A percentile compares a stretch with the other conserved stretches of the same genome.
These are phyloP conservation scores for Morella rubra DNA, from an alignment of 306 rosid genomes.

Conservation along the genomic window DNA sequence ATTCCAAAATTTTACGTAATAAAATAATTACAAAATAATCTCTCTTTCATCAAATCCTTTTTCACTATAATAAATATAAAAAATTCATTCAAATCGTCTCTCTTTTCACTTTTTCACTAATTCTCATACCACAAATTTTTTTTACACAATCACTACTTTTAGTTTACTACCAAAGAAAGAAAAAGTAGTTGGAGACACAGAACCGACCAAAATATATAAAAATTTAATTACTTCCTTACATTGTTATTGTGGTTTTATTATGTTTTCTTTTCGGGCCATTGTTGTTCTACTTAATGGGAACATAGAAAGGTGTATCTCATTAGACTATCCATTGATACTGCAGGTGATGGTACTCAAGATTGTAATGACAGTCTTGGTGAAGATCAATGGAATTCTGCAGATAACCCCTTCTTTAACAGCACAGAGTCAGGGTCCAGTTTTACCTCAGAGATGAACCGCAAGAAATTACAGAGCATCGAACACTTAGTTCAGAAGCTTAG, in stretches of 20 bases:
- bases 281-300: background rate
- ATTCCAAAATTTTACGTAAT: too few species aligned
- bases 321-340: constrained; percentile 17
- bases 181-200: background rate
- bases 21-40: too few species aligned
- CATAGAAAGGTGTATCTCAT: constrained; percentile 20
- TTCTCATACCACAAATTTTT: too few species aligned
- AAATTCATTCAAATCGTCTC: too few species aligned
- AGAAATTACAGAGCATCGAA: constrained; percentile 70
- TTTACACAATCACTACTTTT: background rate
- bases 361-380: constrained; percentile 35
- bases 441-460: constrained; percentile 58
- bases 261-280: background rate
- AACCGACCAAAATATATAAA: background rate
- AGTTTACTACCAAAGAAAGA: background rate
- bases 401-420: constrained; percentile 33
- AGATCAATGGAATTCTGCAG: constrained; percentile 57
- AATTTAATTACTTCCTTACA: background rate
- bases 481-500: constrained; percentile 82
- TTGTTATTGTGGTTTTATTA: background rate
- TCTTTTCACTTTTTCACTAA: too few species aligned
- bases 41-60: too few species aligned
- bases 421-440: constrained; percentile 38
- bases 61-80: too few species aligned
- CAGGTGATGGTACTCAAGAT: constrained; percentile 55